These are phyloP conservation scores for Sedum album DNA, from an alignment of 164 flowering plant species.

Conservation along the genomic window DNA sequence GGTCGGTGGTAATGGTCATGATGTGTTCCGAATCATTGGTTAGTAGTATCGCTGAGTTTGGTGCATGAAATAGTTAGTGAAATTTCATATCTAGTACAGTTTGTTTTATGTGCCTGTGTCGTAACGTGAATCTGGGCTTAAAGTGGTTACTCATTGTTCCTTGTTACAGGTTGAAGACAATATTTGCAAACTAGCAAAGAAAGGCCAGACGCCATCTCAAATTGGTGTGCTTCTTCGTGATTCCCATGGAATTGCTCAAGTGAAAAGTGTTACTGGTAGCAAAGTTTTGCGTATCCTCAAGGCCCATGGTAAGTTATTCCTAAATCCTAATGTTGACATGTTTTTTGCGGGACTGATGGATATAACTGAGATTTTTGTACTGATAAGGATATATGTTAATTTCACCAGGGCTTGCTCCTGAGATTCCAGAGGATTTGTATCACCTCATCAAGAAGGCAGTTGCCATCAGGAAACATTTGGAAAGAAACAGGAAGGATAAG, in stretches of 20 bases:
- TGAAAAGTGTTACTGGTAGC: slow-evolving; percentile 80
- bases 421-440: slow-evolving; percentile 87
- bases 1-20: too few species aligned
- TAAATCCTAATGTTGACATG: neutral
- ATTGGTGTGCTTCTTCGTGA: slow-evolving; percentile 92
- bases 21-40: too few species aligned
- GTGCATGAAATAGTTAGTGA: neutral
- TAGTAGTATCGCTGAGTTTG: too few species aligned
- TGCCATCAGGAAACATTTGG: slow-evolving; percentile 85
- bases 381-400: slow-evolving; percentile 8
- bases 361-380: neutral
- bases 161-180: slow-evolving; percentile 70
- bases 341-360: neutral
- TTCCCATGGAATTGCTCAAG: slow-evolving; percentile 90
- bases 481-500: slow-evolving; percentile 94
- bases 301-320: slow-evolving; percentile 54
- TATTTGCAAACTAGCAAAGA: slow-evolving; percentile 91
- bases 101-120: neutral
- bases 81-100: neutral
- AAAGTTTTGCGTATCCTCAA: slow-evolving; percentile 82
- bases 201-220: slow-evolving; percentile 88
- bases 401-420: slow-evolving; percentile 74
- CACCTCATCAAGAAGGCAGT: slow-evolving; percentile 92
- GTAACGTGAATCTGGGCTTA: neutral
- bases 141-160: neutral